These are phyloP conservation scores for Erodium chrysanthum DNA, from an alignment of 441 rosid genomes.

Conservation along the genomic window DNA sequence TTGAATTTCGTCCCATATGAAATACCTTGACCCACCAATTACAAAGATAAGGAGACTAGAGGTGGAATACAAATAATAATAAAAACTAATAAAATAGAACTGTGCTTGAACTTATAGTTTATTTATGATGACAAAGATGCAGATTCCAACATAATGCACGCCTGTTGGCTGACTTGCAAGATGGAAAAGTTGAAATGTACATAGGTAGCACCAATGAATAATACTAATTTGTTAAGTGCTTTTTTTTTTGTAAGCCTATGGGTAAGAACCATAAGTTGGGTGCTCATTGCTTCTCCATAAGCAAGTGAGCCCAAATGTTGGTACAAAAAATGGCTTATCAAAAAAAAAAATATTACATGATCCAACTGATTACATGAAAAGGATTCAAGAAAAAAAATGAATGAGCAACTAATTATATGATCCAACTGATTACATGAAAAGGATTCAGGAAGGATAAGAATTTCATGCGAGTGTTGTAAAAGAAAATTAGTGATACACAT, in stretches of 20 bases:
- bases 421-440: neutral
- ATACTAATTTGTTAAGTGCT: neutral
- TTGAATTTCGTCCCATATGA: slow-evolving; percentile 57
- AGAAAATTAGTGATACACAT: neutral
- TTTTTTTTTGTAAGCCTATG: no score
- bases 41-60: slow-evolving; percentile 21
- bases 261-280: no score
- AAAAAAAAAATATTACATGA: no score
- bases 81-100: neutral
- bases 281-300: no score
- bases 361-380: no score
- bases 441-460: neutral
- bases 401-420: neutral
- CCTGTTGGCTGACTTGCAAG: no score
- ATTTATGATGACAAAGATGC: slow-evolving; percentile 1
- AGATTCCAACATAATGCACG: neutral
- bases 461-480: neutral
- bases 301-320: no score
- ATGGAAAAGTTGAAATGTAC: no score
- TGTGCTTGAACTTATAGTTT: neutral
- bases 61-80: slow-evolving; percentile 9
- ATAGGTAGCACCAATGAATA: no score
- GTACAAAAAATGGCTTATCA: no score
- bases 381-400: neutral
- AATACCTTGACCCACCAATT: slow-evolving; percentile 41